phyloP scores from a whole-genome alignment of 2,329 filamentous ascomycete species.

The Onygena corvina region DNA sequence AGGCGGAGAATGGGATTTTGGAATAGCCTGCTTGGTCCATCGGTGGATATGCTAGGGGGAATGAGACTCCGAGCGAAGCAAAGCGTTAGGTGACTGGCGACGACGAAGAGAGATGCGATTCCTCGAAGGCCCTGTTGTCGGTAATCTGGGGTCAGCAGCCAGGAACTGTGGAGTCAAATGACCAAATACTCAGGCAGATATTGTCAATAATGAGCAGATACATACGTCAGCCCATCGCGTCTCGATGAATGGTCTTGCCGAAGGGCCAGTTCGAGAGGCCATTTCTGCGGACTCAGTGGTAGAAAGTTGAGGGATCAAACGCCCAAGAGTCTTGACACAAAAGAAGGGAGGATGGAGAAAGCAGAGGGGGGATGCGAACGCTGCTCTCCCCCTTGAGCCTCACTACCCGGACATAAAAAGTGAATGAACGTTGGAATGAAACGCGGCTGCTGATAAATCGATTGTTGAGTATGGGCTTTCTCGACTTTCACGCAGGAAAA shows the following conservation, averaged over 20 bases:
- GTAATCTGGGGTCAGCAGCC: not conserved
- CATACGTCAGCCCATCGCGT: constrained; percentile 9
- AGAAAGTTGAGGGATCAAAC: not conserved
- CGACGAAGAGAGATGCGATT: constrained; percentile 43
- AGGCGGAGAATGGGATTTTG: constrained; percentile 50
- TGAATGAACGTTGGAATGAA: too few relatives aligned
- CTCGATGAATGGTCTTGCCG: constrained; percentile 7
- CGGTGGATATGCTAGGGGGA: constrained; percentile 35
- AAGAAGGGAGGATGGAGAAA: not conserved
- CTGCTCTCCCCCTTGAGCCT: too few relatives aligned
- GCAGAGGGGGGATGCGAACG: not conserved
- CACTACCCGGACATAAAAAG: too few relatives aligned
- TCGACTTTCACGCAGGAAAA: too few relatives aligned
- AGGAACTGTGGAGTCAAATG: not conserved
- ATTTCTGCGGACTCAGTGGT: not conserved
- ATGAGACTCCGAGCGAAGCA: constrained; percentile 43
- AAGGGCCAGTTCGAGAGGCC: constrained; percentile 3
- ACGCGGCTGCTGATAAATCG: too few relatives aligned
- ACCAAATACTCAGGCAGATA: not conserved
- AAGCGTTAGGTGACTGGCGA: constrained; percentile 44
- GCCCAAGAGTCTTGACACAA: too few relatives aligned
- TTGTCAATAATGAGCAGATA: not conserved
- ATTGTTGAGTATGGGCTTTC: too few relatives aligned
- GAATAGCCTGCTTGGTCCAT: constrained; percentile 38
- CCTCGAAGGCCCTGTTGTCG: constrained; percentile 42